Evolutionary conservation across 805 yeast genomes (phyloP).

Genomic region (Sungouiella thailandica): DNA sequence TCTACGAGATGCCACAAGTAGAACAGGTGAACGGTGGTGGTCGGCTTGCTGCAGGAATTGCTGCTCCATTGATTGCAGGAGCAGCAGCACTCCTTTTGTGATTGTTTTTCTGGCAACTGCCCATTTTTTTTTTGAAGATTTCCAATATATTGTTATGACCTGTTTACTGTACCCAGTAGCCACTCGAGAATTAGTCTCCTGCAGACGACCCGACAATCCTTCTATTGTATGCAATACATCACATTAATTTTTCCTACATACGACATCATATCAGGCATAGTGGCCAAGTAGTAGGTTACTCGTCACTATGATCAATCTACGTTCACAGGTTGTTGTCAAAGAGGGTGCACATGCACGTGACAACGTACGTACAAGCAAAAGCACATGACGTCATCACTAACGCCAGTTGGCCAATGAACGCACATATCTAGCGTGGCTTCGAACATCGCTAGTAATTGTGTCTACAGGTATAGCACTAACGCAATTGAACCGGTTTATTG

Average conservation of each 20-base stretch:
- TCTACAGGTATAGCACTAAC: slow-evolving; percentile 14
- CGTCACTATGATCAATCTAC: slow-evolving; percentile 5
- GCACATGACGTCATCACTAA: slow-evolving; percentile 5
- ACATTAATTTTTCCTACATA: too few species aligned
- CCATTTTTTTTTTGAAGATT: too few species aligned
- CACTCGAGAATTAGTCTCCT: too few species aligned
- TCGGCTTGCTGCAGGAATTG: slow-evolving; percentile 5
- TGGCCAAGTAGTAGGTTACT: too few species aligned
- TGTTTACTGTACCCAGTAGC: too few species aligned
- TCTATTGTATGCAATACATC: too few species aligned
- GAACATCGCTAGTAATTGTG: slow-evolving; percentile 12
- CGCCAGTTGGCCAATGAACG: slow-evolving; percentile 16
- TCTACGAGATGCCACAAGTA: slow-evolving; percentile 22
- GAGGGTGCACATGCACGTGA: slow-evolving; percentile 9
- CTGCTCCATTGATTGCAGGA: slow-evolving; percentile 12
- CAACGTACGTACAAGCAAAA: slow-evolving; percentile 14
- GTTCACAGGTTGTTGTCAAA: slow-evolving; percentile 6
- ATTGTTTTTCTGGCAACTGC: too few species aligned
- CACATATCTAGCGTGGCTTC: slow-evolving; percentile 16
- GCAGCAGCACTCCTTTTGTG: slow-evolving; percentile 9
- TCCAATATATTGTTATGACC: too few species aligned
- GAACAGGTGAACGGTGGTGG: too few species aligned
- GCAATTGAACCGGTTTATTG: slow-evolving; percentile 10
- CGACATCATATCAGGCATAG: too few species aligned
- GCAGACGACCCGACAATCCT: too few species aligned